Percentiles rank a stretch among this genome's conserved stretches.
Conservation (phyloP, 495 filamentous ascomycete species). For the Penicillium canariense region DNA sequence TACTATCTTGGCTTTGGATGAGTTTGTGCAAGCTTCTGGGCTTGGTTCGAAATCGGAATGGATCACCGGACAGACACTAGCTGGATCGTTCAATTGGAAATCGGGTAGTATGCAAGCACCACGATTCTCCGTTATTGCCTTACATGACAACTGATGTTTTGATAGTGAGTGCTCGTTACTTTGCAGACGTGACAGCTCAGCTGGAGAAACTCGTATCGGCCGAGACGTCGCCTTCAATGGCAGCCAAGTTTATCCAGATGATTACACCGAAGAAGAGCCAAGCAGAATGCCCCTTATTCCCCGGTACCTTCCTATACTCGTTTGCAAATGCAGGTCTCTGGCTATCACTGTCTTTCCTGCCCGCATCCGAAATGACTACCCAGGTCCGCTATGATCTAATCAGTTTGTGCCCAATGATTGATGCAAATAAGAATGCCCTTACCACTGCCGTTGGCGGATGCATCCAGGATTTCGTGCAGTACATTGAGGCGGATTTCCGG, state of each 20-base stretch:
- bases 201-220: slow-evolving; percentile 10
- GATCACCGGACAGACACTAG: slow-evolving; percentile 35
- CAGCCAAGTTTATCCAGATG: slow-evolving; percentile 3
- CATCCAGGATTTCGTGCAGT: background rate
- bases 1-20: slow-evolving; percentile 4
- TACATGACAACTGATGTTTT: background rate
- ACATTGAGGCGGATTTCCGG: slow-evolving; percentile 9
- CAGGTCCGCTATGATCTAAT: slow-evolving; percentile 25
- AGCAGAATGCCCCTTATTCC: slow-evolving; percentile 12
- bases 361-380: slow-evolving; percentile 19
- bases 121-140: background rate
- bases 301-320: slow-evolving; percentile 15
- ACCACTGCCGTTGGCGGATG: background rate
- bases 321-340: slow-evolving; percentile 15
- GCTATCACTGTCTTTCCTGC: slow-evolving; percentile 18
- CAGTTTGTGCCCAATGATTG: background rate
- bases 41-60: slow-evolving; percentile 21
- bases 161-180: slow-evolving; percentile 8
- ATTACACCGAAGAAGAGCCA: slow-evolving; percentile 1
- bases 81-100: slow-evolving; percentile 50
- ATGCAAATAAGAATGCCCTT: background rate
- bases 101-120: slow-evolving; percentile 19
- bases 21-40: slow-evolving; percentile 10
- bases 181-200: background rate
- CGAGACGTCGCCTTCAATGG: background rate